These are phyloP conservation scores for Coelastrella sp. DNA, from an alignment of 139 green algal genomes.

Conservation along the genomic window DNA sequence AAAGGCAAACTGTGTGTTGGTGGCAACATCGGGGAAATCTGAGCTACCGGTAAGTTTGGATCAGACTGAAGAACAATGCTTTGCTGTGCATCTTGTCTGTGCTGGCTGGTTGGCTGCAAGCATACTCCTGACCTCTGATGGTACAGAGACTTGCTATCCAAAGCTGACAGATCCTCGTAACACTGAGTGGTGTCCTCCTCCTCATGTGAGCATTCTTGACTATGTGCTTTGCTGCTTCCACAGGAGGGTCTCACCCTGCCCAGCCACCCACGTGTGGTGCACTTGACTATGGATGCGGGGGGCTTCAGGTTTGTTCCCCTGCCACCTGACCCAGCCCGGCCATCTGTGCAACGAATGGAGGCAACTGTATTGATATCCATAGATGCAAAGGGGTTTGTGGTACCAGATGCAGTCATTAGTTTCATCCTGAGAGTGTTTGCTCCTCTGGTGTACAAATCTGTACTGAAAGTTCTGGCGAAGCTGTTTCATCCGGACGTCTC, in stretches of 20 bases:
- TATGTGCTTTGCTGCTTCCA: background rate
- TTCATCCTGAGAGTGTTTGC: slow-evolving; percentile 49
- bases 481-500: slow-evolving; percentile 38
- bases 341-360: slow-evolving; percentile 1
- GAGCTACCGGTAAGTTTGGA: slow-evolving; percentile 11
- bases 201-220: background rate
- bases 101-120: too few species aligned
- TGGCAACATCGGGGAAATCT: background rate
- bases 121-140: too few species aligned
- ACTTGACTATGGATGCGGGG: slow-evolving; percentile 17
- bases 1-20: background rate
- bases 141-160: too few species aligned
- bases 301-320: slow-evolving; percentile 45
- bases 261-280: background rate
- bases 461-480: slow-evolving; percentile 17
- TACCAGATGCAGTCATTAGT: slow-evolving; percentile 33
- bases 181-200: background rate
- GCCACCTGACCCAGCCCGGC: slow-evolving; percentile 1
- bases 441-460: slow-evolving; percentile 36
- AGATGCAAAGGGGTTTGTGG: background rate
- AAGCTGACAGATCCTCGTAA: too few species aligned
- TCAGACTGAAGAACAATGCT: too few species aligned
- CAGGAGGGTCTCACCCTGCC: slow-evolving; percentile 19
- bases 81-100: too few species aligned
- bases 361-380: slow-evolving; percentile 17